Conservation (phyloP, 306 rosid species). For the Abrus precatorius region DNA sequence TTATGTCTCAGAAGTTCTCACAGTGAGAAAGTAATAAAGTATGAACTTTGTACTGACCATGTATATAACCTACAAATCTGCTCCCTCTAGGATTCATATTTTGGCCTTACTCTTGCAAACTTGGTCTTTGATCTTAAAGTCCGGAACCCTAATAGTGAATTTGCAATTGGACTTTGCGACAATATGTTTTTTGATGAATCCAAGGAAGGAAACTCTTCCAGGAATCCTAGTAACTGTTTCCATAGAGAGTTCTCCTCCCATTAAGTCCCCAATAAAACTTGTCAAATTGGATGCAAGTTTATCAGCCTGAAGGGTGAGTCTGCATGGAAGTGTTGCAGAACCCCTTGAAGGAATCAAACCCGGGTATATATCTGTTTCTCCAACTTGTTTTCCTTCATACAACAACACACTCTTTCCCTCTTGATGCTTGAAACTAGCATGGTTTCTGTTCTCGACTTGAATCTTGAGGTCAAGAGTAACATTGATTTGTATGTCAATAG, state of each 20-base stretch:
- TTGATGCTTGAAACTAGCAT: constrained; percentile 64
- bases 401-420: constrained; percentile 57
- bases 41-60: background rate
- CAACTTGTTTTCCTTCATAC: constrained; percentile 57
- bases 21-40: background rate
- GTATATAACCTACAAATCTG: background rate
- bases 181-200: constrained; percentile 64
- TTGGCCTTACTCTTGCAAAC: constrained; percentile 64
- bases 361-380: constrained; percentile 60
- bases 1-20: background rate
- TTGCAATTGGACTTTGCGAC: constrained; percentile 63
- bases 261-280: constrained; percentile 51
- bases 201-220: constrained; percentile 64
- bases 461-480: constrained; percentile 60
- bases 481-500: constrained; percentile 57
- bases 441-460: constrained; percentile 61
- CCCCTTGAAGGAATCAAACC: constrained; percentile 65
- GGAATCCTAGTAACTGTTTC: constrained; percentile 57
- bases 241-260: constrained; percentile 57
- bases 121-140: constrained; percentile 60
- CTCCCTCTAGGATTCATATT: constrained; percentile 46
- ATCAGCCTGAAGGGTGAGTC: constrained; percentile 64
- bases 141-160: constrained; percentile 48
- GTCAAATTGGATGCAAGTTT: constrained; percentile 44
- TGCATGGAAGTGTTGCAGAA: constrained; percentile 47